A percentile compares a stretch with the other conserved stretches of the same genome.
Evolutionary conservation across 2,329 filamentous ascomycete species (phyloP).

Genomic region (Epichloe hybrida): DNA sequence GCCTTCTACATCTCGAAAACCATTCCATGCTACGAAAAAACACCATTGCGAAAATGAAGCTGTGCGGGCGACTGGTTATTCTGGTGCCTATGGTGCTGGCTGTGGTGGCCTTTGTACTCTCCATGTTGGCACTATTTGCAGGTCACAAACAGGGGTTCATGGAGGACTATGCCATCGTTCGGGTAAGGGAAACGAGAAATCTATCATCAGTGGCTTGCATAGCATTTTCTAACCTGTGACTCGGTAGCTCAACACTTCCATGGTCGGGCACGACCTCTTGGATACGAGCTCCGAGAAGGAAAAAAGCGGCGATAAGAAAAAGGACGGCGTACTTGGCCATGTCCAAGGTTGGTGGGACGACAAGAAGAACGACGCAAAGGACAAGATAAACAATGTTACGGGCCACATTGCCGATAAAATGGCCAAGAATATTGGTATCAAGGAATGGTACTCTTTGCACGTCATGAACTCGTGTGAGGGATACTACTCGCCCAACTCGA

Average conservation of each 20-base stretch:
- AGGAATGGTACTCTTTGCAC: slow-evolving; percentile 39
- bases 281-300: slow-evolving; percentile 14
- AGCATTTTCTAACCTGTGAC: not conserved
- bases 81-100: slow-evolving; percentile 24
- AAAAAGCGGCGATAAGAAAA: slow-evolving; percentile 11
- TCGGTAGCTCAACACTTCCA: slow-evolving; percentile 24
- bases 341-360: slow-evolving; percentile 18
- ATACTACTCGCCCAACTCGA: slow-evolving; percentile 30
- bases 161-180: slow-evolving; percentile 28
- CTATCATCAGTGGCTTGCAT: no score
- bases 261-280: slow-evolving; percentile 23
- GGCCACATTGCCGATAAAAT: slow-evolving; percentile 27
- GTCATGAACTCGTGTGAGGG: slow-evolving; percentile 35
- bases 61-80: slow-evolving; percentile 13
- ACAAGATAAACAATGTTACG: slow-evolving; percentile 25
- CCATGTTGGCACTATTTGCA: slow-evolving; percentile 26
- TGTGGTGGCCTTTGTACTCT: slow-evolving; percentile 25
- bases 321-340: slow-evolving; percentile 16
- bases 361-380: slow-evolving; percentile 21
- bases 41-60: slow-evolving; percentile 1
- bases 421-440: slow-evolving; percentile 30
- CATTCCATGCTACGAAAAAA: not conserved
- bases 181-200: slow-evolving; percentile 16
- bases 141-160: slow-evolving; percentile 28
- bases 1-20: not conserved